Conservation (phyloP, 441 rosid genomes). For the Erodium texanum region DNA sequence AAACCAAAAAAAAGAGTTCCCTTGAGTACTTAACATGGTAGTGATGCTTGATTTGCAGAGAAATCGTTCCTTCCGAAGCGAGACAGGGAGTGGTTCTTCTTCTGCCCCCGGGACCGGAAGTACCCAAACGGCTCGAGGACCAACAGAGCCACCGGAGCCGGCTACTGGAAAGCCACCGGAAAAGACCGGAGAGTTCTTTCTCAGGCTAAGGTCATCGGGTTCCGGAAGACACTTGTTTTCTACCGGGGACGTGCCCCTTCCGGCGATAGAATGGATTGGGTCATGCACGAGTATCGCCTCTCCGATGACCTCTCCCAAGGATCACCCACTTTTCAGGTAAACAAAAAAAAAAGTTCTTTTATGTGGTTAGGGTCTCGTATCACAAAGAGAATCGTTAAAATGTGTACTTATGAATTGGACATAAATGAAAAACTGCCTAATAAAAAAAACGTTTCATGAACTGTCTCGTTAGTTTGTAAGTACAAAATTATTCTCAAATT, state of each 20-base stretch:
- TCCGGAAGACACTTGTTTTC: constrained; percentile 74
- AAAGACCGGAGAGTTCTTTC: constrained; percentile 64
- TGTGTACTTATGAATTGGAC: no score
- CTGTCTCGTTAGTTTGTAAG: no score
- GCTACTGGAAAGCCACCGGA: constrained; percentile 62
- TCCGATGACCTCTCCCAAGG: constrained; percentile 28
- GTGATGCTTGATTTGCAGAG: constrained; percentile 44
- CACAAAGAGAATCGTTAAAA: no score
- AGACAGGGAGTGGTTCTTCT: constrained; percentile 92
- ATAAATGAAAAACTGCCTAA: no score
- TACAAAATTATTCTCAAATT: no score
- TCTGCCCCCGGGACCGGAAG: constrained; percentile 36
- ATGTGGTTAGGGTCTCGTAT: no score
- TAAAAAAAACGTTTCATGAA: no score
- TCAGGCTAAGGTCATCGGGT: constrained; percentile 41
- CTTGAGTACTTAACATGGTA: no score
- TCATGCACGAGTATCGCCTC: constrained; percentile 81
- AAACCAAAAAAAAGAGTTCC: no score
- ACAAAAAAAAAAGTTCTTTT: no score
- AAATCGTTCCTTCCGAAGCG: constrained; percentile 66
- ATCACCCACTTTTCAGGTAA: neutral
- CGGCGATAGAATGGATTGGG: constrained; percentile 67
- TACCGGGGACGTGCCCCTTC: constrained; percentile 67
- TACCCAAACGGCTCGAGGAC: constrained; percentile 26
- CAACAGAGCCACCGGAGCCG: constrained; percentile 24